Evolutionary conservation across 1,139 yeast genomes (phyloP).

Genomic region (Geotrichum aggregatum): DNA sequence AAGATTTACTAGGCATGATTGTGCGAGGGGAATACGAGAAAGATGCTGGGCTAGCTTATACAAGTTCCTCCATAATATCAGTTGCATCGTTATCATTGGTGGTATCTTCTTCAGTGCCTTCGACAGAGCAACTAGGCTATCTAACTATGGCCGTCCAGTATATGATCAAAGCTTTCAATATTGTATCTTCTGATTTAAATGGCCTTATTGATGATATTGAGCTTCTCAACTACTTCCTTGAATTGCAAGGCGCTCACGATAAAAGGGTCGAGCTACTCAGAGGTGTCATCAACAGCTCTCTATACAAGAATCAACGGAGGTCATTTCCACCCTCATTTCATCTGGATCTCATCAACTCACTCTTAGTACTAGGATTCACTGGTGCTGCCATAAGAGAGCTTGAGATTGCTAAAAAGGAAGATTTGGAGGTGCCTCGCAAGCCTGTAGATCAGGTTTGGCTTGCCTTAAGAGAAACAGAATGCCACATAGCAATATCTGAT

Average conservation of each 20-base stretch:
- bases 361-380: conserved; percentile 23
- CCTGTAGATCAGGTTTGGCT: conserved; percentile 20
- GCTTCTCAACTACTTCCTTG: conserved; percentile 22
- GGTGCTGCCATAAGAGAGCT: conserved; percentile 24
- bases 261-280: conserved; percentile 23
- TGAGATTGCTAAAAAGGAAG: conserved; percentile 1
- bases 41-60: conserved; percentile 12
- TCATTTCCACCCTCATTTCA: conserved; percentile 14
- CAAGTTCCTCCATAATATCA: conserved; percentile 18
- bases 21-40: not conserved
- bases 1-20: conserved; percentile 9
- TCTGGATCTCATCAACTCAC: conserved; percentile 19
- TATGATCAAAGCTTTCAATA: conserved; percentile 18
- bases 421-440: not conserved
- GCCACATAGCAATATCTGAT: conserved; percentile 20
- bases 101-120: conserved; percentile 18
- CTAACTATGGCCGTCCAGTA: conserved; percentile 19
- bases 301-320: conserved; percentile 9
- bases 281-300: conserved; percentile 14
- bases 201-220: conserved; percentile 15
- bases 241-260: conserved; percentile 28
- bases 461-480: conserved; percentile 22
- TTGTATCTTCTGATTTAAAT: conserved; percentile 9
- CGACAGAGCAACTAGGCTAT: conserved; percentile 20
- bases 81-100: conserved; percentile 20